Evolutionary conservation across 176 grass and related monocot genomes (phyloP).

Genomic region (Raddia distichophylla): DNA sequence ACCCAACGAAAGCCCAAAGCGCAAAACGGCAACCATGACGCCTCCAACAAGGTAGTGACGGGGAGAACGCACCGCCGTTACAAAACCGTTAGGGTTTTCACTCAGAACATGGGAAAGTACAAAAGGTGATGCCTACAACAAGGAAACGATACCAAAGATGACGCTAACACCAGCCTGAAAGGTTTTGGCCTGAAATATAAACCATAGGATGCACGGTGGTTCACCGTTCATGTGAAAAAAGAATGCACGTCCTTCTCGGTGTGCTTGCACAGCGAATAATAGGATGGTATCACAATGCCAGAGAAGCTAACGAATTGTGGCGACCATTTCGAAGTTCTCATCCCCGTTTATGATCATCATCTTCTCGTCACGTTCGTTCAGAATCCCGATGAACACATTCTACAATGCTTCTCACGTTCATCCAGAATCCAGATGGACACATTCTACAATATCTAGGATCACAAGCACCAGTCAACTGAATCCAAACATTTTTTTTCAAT

Average conservation of each 20-base stretch:
- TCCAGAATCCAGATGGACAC: not conserved
- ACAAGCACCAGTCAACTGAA: not conserved
- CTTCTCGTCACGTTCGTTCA: constrained; percentile 5
- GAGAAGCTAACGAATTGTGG: constrained; percentile 1
- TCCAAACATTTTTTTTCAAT: not conserved
- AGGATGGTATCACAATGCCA: constrained; percentile 15
- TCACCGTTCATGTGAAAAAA: not conserved
- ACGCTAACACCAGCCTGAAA: too few species aligned
- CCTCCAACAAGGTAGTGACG: too few species aligned
- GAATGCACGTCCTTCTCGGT: not conserved
- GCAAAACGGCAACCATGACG: too few species aligned
- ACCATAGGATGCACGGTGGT: not conserved
- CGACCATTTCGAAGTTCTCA: constrained; percentile 31
- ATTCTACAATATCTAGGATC: constrained; percentile 18
- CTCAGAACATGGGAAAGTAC: too few species aligned
- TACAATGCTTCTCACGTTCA: not conserved
- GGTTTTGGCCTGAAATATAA: constrained; percentile 5
- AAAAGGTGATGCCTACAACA: too few species aligned
- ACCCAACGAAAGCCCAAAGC: too few species aligned
- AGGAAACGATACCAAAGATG: too few species aligned
- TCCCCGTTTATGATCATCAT: not conserved
- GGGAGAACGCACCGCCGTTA: too few species aligned
- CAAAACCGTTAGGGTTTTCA: too few species aligned
- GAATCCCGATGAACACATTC: not conserved
- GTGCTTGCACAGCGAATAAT: not conserved